These are phyloP conservation scores for Ophiostoma perfectum DNA, from an alignment of 2,329 filamentous ascomycete species.

Conservation along the genomic window DNA sequence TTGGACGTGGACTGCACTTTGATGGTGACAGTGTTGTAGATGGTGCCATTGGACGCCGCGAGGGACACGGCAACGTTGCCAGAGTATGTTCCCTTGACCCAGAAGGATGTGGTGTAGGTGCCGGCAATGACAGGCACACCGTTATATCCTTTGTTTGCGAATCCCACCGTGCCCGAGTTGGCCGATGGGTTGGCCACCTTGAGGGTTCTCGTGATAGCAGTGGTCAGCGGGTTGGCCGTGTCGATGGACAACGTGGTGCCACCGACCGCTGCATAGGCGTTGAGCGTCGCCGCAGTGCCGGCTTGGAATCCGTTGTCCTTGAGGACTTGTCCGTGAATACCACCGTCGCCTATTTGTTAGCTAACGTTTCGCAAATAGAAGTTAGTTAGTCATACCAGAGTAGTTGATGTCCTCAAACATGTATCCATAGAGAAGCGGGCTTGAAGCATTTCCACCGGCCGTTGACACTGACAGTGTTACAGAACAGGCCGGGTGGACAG, in stretches of 20 bases:
- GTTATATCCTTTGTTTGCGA: conserved; percentile 1
- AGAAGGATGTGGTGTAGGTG: background rate
- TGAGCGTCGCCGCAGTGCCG: background rate
- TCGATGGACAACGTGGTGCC: background rate
- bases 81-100: conserved; percentile 12
- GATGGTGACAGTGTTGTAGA: background rate
- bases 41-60: background rate
- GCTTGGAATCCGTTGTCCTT: conserved; percentile 7
- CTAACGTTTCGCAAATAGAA: too few relatives aligned
- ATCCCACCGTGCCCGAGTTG: background rate
- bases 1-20: background rate
- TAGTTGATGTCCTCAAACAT: conserved; percentile 9
- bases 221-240: conserved; percentile 1
- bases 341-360: background rate
- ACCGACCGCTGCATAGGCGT: background rate
- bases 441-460: background rate
- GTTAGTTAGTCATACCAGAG: background rate
- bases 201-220: background rate
- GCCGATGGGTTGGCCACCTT: conserved; percentile 5
- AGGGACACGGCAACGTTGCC: background rate
- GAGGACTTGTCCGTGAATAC: conserved; percentile 1
- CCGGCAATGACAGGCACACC: conserved; percentile 1
- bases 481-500: background rate
- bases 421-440: conserved; percentile 4
- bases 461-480: conserved; percentile 1